A percentile compares a stretch with the other conserved stretches of the same genome.
phyloP scores from a whole-genome alignment of 257 asterid genomes.

The Avicennia marina region DNA sequence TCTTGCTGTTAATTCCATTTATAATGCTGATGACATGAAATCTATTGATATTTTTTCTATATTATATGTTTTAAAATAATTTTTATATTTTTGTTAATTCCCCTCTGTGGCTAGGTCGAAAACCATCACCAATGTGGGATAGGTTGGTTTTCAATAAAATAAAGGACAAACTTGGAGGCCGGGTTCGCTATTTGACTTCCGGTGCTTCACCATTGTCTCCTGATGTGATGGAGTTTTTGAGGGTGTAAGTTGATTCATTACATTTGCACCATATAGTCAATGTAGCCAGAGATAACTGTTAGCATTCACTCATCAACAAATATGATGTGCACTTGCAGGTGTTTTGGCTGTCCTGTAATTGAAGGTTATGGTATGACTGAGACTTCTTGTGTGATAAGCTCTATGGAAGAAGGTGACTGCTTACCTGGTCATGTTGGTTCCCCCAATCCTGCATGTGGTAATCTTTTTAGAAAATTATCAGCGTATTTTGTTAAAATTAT shows the following conservation, averaged over 20 bases:
- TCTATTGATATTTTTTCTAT: too few species aligned
- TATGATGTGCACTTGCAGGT: conserved; percentile 39
- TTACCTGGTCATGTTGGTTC: conserved; percentile 87
- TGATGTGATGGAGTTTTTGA: conserved; percentile 87
- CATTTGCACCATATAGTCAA: not conserved
- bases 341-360: conserved; percentile 77
- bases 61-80: too few species aligned
- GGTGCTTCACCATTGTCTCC: conserved; percentile 99
- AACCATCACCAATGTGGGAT: conserved; percentile 97
- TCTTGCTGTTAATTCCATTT: not conserved
- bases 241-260: conserved; percentile 62
- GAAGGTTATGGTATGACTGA: conserved; percentile 99
- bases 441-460: conserved; percentile 95
- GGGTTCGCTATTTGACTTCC: conserved; percentile 84
- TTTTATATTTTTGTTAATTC: too few species aligned
- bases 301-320: not conserved
- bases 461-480: conserved; percentile 20
- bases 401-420: conserved; percentile 67
- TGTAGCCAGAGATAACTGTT: conserved; percentile 2
- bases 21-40: too few species aligned
- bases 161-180: conserved; percentile 89
- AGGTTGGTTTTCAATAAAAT: conserved; percentile 89
- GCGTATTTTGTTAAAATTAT: not conserved
- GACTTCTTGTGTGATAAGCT: conserved; percentile 87
- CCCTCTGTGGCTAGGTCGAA: conserved; percentile 66